A percentile compares a stretch with the other conserved stretches of the same genome.
Conservation (phyloP, 768 basidiomycete genomes). For the Termitomyces sp. region DNA sequence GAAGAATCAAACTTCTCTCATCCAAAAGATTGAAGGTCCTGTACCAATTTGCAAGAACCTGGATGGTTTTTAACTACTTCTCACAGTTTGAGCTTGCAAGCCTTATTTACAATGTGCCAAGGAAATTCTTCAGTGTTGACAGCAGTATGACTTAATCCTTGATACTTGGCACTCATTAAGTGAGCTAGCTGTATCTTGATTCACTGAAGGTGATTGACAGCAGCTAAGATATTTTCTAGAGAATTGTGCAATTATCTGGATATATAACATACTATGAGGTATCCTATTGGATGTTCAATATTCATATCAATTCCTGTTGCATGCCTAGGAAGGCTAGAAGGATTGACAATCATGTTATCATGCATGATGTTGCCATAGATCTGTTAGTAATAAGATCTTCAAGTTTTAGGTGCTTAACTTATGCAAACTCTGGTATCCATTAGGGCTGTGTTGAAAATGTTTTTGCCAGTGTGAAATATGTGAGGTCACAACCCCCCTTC, state of each 20-base stretch:
- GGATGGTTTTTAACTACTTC: background rate
- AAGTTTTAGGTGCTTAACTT: too few species aligned
- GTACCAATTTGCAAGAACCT: constrained; percentile 11
- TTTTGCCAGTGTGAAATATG: too few species aligned
- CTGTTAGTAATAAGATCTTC: too few species aligned
- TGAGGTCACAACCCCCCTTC: too few species aligned
- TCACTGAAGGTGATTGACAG: constrained; percentile 19
- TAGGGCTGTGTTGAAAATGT: too few species aligned
- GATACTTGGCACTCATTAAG: constrained; percentile 19
- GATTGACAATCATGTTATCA: constrained; percentile 32
- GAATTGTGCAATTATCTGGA: too few species aligned
- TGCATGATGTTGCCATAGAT: constrained; percentile 30
- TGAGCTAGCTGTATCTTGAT: constrained; percentile 25
- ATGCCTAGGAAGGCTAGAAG: constrained; percentile 27
- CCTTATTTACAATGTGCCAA: constrained; percentile 20
- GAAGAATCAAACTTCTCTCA: constrained; percentile 18
- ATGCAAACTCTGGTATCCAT: background rate
- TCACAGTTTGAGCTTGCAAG: constrained; percentile 9
- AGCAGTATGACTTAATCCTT: constrained; percentile 20
- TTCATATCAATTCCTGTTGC: constrained; percentile 33
- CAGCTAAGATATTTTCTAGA: too few species aligned
- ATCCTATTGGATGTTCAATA: constrained; percentile 32
- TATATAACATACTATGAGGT: constrained; percentile 24
- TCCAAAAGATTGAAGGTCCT: constrained; percentile 16
- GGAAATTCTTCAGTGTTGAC: constrained; percentile 16